These are phyloP conservation scores for Lagenidium sp. DNA, from an alignment of 352 stramenopile species.

Conservation along the genomic window DNA sequence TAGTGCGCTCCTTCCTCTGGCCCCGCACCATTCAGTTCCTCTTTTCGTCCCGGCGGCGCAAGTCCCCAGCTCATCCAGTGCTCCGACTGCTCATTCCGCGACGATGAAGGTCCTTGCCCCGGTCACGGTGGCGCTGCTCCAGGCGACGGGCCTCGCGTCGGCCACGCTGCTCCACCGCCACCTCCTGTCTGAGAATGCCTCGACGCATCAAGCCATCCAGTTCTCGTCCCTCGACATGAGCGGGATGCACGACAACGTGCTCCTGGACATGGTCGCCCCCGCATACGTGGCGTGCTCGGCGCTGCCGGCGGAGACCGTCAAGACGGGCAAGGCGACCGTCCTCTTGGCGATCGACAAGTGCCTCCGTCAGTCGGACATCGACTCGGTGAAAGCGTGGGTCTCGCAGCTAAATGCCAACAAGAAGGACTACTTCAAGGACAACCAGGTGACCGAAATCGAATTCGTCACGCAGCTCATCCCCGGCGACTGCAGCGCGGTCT, in stretches of 20 bases:
- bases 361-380: constrained; percentile 27
- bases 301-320: neutral
- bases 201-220: constrained; percentile 88
- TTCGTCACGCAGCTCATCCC: constrained; percentile 38
- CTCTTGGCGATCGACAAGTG: constrained; percentile 64
- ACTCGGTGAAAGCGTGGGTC: constrained; percentile 38
- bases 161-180: constrained; percentile 96
- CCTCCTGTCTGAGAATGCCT: constrained; percentile 97
- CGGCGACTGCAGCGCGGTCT: constrained; percentile 18
- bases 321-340: constrained; percentile 17
- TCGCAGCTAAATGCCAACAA: constrained; percentile 10
- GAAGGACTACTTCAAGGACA: constrained; percentile 7
- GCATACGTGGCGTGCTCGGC: constrained; percentile 5
- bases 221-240: constrained; percentile 94
- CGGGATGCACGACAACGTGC: constrained; percentile 90
- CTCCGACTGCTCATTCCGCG: constrained; percentile 64
- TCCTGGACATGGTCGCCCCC: constrained; percentile 87
- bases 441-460: constrained; percentile 5
- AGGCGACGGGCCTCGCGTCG: constrained; percentile 96
- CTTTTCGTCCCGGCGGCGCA: too few relatives aligned
- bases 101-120: constrained; percentile 88
- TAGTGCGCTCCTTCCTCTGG: too few relatives aligned
- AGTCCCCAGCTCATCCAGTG: too few relatives aligned
- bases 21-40: too few relatives aligned
- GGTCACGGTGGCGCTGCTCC: constrained; percentile 94